Evolutionary conservation across 2,329 filamentous ascomycete genomes (phyloP), one percentile per base, ranked within the genome.

Genomic region (Aspergillus flavus): DNA sequence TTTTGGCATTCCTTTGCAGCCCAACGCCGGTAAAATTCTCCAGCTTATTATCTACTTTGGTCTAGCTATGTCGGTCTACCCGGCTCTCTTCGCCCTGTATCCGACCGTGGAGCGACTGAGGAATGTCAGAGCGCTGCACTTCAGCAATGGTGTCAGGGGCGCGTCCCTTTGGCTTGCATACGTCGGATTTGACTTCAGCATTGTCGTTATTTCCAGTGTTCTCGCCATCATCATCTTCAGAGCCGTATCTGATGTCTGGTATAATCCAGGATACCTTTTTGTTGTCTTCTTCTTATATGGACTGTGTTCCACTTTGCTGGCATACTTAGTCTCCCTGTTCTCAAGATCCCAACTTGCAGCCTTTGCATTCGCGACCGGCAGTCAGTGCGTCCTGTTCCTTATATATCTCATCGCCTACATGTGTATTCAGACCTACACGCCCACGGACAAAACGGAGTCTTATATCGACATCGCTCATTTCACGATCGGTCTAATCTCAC

Each of bases 51-150:
- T 92, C 10, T 97, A 97, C 77, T 91, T 95, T 74, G 88, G 90
- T 16, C 83, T 97, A 10, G 91, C 90, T 1, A 88, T 96, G 78
- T 84, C 87, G 7, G 88, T 89, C 1, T 95, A 91, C 70, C 93
- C 94, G 0, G 92, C 90, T 16, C 94, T 97, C 81, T 96, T 97
- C 71, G 87, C 91, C 0, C 81, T 97, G 5, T 97, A 97, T 72
- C 92, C 93, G 0, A 96, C 92, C n/a, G 82, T 91, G 32, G 94
- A 97, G 76, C 86, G 93, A 30, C 82, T 93, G 12, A 83, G 88
- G 57, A 91, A 93, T 67, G 92, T 97, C 28, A 87, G 94, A 58
- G 91, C 91, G 19, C 82, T 97, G 34, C 90, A 97, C 76, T 97
- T 96, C 78, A 96, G 92, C 59, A 97, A 97, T 72, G 94, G 94